These are phyloP conservation scores for Scedosporium dehoogii DNA, from an alignment of 2,329 filamentous ascomycete genomes.

Conservation along the genomic window DNA sequence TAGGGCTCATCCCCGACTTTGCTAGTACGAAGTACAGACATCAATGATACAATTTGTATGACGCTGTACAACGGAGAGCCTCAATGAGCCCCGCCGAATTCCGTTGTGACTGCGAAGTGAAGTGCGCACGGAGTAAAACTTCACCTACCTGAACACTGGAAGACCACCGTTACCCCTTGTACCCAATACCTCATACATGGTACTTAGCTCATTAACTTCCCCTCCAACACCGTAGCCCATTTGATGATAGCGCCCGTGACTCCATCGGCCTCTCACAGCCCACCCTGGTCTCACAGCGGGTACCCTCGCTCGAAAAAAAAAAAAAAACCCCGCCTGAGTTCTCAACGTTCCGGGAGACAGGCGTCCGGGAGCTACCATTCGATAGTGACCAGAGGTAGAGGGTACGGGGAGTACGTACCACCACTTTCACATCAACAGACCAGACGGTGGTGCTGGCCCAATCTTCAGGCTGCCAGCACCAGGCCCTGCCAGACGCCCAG, in stretches of 20 bases:
- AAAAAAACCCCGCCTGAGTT: background rate
- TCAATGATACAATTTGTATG: too few relatives aligned
- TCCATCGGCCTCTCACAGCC: background rate
- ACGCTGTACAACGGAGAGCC: too few relatives aligned
- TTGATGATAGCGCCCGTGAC: background rate
- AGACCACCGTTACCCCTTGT: background rate
- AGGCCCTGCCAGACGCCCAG: background rate
- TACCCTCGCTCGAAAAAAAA: background rate
- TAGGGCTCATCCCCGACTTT: too few relatives aligned
- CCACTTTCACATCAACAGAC: background rate
- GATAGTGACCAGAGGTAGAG: background rate
- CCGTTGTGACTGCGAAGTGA: too few relatives aligned
- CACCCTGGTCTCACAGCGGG: background rate
- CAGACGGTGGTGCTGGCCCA: background rate
- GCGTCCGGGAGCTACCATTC: background rate
- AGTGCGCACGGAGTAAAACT: too few relatives aligned
- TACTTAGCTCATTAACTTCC: background rate
- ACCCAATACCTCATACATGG: background rate
- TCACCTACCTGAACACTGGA: too few relatives aligned
- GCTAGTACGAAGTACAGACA: too few relatives aligned
- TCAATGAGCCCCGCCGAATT: too few relatives aligned
- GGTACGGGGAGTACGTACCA: constrained; percentile 2
- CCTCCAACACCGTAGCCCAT: background rate
- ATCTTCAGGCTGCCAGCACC: constrained; percentile 1
- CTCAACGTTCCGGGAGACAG: background rate